Percentiles rank a stretch among this genome's conserved stretches.
phyloP scores from a whole-genome alignment of 768 basidiomycete species.

The Leucocoprinus sp. region DNA sequence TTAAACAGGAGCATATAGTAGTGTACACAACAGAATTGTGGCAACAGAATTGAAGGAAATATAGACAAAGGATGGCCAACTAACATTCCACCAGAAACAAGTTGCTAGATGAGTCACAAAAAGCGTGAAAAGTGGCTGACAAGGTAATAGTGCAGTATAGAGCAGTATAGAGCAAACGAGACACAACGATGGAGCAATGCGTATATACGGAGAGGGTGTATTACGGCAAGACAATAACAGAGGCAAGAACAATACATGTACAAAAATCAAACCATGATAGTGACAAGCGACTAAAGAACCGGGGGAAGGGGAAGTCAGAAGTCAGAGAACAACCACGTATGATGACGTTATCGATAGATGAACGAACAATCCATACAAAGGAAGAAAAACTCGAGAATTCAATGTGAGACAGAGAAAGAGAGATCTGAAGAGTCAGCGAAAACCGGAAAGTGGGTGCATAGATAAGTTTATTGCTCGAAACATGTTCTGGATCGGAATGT shows the following conservation, averaged over 20 bases:
- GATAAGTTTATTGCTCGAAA: constrained; percentile 15
- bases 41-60: constrained; percentile 1
- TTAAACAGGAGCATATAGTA: constrained; percentile 15
- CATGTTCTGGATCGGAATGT: constrained; percentile 10
- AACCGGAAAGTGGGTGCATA: constrained; percentile 15
- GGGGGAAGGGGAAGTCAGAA: constrained; percentile 1
- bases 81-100: constrained; percentile 10
- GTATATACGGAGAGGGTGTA: neutral
- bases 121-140: neutral
- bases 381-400: neutral
- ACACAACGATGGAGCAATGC: neutral
- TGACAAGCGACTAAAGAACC: constrained; percentile 6
- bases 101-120: constrained; percentile 2
- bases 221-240: constrained; percentile 3
- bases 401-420: constrained; percentile 14
- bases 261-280: constrained; percentile 11
- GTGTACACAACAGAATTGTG: constrained; percentile 10
- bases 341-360: constrained; percentile 2
- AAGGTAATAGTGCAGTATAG: constrained; percentile 6
- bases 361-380: constrained; percentile 3
- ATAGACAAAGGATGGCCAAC: constrained; percentile 4
- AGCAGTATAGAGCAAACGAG: neutral
- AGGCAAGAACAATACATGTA: constrained; percentile 10
- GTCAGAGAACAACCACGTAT: constrained; percentile 9
- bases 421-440: constrained; percentile 7